A percentile compares a stretch with the other conserved stretches of the same genome.
phyloP scores from a whole-genome alignment of 108 stramenopile species.

The Nitzschia sp. region DNA sequence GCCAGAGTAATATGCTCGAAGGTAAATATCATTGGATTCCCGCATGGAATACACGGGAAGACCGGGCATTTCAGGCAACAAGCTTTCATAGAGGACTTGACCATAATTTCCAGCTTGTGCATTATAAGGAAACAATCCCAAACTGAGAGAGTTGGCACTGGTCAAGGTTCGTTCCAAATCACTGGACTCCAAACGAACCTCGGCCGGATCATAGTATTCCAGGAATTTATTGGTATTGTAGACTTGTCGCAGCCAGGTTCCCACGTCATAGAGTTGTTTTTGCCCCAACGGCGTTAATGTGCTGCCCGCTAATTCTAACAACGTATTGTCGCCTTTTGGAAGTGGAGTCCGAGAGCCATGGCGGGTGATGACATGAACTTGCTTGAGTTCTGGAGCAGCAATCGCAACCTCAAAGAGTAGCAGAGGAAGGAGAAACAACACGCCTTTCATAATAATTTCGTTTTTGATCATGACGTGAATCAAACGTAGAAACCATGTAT shows the following conservation, averaged over 20 bases:
- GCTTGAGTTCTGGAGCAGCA: constrained; percentile 21
- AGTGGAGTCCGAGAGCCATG: constrained; percentile 43
- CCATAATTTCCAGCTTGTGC: constrained; percentile 20
- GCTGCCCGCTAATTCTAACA: constrained; percentile 19
- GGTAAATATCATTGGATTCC: constrained; percentile 34
- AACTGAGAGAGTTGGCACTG: constrained; percentile 45
- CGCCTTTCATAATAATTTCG: background rate
- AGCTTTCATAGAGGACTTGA: constrained; percentile 9
- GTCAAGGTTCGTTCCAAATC: constrained; percentile 47
- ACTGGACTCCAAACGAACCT: constrained; percentile 40
- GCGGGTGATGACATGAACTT: constrained; percentile 54
- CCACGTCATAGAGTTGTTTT: constrained; percentile 42
- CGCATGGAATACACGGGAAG: constrained; percentile 37
- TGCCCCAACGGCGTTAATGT: constrained; percentile 43
- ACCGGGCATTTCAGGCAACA: constrained; percentile 16
- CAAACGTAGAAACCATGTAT: no score
- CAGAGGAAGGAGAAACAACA: background rate
- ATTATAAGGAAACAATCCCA: constrained; percentile 40
- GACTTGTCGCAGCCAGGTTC: constrained; percentile 31
- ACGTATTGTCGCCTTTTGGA: constrained; percentile 26
- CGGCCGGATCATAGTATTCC: constrained; percentile 20
- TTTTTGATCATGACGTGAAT: no score
- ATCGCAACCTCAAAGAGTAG: background rate
- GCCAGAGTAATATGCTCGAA: constrained; percentile 45
- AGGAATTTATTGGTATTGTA: constrained; percentile 23